Evolutionary conservation across 441 rosid species (phyloP), one percentile per base, ranked within the genome.

Genomic region (Eutrema salsugineum): DNA sequence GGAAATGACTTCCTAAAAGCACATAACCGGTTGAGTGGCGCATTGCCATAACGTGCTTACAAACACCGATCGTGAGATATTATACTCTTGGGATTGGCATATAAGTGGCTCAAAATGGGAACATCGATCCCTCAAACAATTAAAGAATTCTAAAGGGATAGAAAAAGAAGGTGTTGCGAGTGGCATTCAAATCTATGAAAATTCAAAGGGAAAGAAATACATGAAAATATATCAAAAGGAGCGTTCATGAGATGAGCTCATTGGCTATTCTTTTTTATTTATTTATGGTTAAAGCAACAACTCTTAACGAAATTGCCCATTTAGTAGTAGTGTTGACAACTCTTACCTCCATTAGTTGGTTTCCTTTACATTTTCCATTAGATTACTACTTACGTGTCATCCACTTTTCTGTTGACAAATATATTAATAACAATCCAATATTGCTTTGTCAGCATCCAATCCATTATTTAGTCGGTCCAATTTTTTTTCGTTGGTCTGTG

Each of bases 371-470:
- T 68, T 75, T 63, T 55, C 75, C 75, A 69, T 62, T 38, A 75
- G 10, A 56, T 30, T 40, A 39, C 44, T 40, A 63, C 9, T 38
- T 55, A 48, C 70, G 79, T 76, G 75, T 63, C 65, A 19, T 75
- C 79, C 79, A 75, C 75, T 68, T 75, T 54, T 75, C 8, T 46
- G 61, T 68, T 68, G 70, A 75, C 70, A 68, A 55, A 73, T 19
- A 35, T 4, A 5, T 6, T 11, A 16, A 75, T 9, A 16, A 24
- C 50, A 51, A 68, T 51, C 15, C 50, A 61, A 33, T 61, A 5
- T 6, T 30, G 6, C 78, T 53, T 61, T 60, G 44, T 75, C 74
- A 53, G 42, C 73, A 53, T 51, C 70, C 74, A 61, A 46, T 48
- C 54, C 55, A 38, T 22, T 27, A 1, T 43, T 38, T 55, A 48